Conservation (phyloP, 2,329 filamentous ascomycete species). For the Magnaporthales sp. region DNA sequence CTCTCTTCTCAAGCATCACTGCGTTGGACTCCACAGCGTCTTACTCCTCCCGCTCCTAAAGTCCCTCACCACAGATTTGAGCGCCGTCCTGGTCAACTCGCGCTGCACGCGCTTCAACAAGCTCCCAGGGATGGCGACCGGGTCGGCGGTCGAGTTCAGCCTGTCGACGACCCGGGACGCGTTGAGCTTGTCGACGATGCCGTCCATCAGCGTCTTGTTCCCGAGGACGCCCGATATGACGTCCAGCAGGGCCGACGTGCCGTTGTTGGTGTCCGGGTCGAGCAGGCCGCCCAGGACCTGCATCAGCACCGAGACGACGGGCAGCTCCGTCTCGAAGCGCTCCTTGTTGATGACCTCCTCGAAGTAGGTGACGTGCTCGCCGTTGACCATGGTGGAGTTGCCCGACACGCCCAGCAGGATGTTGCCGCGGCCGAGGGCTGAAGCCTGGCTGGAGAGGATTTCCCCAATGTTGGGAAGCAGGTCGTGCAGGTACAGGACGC, state of each 20-base stretch:
- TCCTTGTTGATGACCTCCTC: slow-evolving; percentile 33
- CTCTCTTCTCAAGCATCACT: too few species aligned
- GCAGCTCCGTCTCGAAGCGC: slow-evolving; percentile 23
- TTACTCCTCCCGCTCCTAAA: background rate
- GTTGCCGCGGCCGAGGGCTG: slow-evolving; percentile 27
- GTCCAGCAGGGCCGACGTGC: background rate
- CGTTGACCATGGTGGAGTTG: slow-evolving; percentile 31
- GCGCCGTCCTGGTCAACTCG: background rate
- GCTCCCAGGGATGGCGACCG: background rate
- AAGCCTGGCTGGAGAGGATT: slow-evolving; percentile 28
- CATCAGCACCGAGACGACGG: slow-evolving; percentile 28
- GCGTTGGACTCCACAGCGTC: background rate
- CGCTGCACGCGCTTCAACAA: background rate
- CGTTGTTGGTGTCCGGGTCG: background rate
- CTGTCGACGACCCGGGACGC: background rate
- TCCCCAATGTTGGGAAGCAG: slow-evolving; percentile 31
- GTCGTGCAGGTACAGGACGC: slow-evolving; percentile 29
- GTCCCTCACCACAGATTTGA: background rate
- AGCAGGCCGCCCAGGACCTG: slow-evolving; percentile 28
- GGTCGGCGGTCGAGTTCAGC: background rate
- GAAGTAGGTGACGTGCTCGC: slow-evolving; percentile 32
- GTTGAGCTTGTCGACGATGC: background rate
- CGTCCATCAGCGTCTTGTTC: background rate
- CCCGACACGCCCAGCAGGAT: slow-evolving; percentile 31
- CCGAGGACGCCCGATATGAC: background rate